Evolutionary conservation across 345 rosid genomes (phyloP).

Genomic region (Acer negundo): DNA sequence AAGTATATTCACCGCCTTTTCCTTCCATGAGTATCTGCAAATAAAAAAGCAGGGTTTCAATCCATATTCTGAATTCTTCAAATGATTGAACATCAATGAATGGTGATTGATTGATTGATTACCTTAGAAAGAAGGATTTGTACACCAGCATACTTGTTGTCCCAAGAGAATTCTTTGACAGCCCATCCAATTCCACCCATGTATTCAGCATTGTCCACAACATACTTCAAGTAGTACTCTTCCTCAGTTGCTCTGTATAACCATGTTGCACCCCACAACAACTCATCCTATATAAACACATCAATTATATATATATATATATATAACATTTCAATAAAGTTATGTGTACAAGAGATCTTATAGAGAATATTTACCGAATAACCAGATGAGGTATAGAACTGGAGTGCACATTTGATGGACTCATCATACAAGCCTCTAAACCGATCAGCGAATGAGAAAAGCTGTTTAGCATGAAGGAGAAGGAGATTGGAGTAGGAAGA

Average conservation of each 20-base stretch:
- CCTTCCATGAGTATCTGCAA: conserved; percentile 67
- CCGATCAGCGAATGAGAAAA: conserved; percentile 61
- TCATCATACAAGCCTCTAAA: conserved; percentile 67
- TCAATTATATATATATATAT: too few species aligned
- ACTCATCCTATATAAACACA: conserved; percentile 43
- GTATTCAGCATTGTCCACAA: conserved; percentile 62
- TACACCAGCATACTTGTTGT: conserved; percentile 84
- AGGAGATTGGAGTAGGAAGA: conserved; percentile 72
- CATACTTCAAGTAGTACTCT: conserved; percentile 65
- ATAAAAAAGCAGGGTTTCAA: not conserved
- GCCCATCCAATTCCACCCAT: conserved; percentile 97
- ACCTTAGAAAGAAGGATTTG: conserved; percentile 85
- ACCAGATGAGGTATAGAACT: conserved; percentile 62
- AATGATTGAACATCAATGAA: not conserved
- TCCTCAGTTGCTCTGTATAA: conserved; percentile 67
- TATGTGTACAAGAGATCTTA: too few species aligned
- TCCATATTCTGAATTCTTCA: not conserved
- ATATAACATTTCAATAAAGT: too few species aligned
- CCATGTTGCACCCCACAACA: conserved; percentile 88
- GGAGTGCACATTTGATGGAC: conserved; percentile 47
- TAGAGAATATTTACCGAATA: conserved; percentile 23
- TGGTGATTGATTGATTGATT: not conserved
- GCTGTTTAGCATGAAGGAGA: conserved; percentile 71
- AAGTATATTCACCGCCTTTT: conserved; percentile 39
- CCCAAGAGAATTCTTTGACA: conserved; percentile 91